Evolutionary conservation across 2,329 filamentous ascomycete genomes (phyloP).

Genomic region (Zasmidium cellare): DNA sequence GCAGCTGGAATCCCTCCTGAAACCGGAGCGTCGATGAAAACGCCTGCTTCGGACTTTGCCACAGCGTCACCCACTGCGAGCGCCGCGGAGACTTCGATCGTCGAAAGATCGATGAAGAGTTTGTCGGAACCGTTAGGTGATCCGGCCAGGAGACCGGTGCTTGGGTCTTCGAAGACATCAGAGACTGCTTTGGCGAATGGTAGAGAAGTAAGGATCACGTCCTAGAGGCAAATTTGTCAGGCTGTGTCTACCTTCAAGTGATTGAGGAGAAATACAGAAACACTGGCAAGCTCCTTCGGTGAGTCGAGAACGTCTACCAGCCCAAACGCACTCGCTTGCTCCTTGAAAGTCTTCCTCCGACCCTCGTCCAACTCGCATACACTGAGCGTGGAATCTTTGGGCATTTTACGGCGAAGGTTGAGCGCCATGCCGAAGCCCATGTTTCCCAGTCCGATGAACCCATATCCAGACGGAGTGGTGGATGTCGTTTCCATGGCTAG

Average conservation of each 20-base stretch:
- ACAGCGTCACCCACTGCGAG: slow-evolving; percentile 15
- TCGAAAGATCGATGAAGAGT: slow-evolving; percentile 25
- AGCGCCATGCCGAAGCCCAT: slow-evolving; percentile 47
- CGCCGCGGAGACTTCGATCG: slow-evolving; percentile 24
- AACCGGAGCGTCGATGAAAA: slow-evolving; percentile 40
- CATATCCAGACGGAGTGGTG: too few species aligned
- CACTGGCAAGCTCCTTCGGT: slow-evolving; percentile 8
- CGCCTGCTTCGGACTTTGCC: background rate
- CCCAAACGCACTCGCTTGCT: slow-evolving; percentile 1
- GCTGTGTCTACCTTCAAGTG: too few species aligned
- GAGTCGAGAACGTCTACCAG: slow-evolving; percentile 6
- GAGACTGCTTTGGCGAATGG: slow-evolving; percentile 15
- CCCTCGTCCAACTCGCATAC: slow-evolving; percentile 41
- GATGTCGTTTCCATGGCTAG: too few species aligned
- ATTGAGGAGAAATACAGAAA: too few species aligned
- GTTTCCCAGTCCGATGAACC: slow-evolving; percentile 37
- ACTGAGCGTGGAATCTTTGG: slow-evolving; percentile 33
- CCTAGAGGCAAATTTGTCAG: too few species aligned
- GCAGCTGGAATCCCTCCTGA: slow-evolving; percentile 41
- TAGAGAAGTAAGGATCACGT: slow-evolving; percentile 10
- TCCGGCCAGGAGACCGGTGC: slow-evolving; percentile 36
- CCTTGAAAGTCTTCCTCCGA: slow-evolving; percentile 2
- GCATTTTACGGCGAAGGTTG: slow-evolving; percentile 41
- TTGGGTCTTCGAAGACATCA: slow-evolving; percentile 38
- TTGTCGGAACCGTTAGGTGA: slow-evolving; percentile 8